Evolutionary conservation across 2,329 filamentous ascomycete genomes (phyloP), one percentile per base, ranked within the genome.

Genomic region (Grosmannia penicillata): DNA sequence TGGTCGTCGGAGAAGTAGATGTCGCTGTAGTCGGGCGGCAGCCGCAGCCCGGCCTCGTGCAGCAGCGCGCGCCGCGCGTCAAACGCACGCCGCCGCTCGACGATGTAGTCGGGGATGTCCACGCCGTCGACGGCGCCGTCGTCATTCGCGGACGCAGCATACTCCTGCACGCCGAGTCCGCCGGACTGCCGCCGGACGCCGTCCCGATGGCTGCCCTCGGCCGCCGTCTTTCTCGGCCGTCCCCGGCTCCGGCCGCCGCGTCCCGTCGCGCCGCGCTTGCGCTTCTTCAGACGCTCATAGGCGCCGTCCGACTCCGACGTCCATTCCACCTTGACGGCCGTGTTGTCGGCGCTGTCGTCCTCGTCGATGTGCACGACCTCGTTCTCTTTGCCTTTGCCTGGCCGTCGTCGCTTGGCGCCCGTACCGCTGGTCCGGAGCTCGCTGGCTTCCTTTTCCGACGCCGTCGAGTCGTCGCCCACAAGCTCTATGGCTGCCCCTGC

Each of bases 21-120:
- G 34, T 78, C 76, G 1, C 77, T 70, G 52, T 81, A 93, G 35
- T 73, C 70, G 0, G 91, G 91, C 0, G 91, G 85, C 3, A 93
- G 56, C 44, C 72, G 77, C 31, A 95, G 61, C 0, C 81, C 84
- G 6, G 71, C 72, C 39, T 80, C 72, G 41, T 75, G 72, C 33
- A 86, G 59, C 22, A 56, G 56, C 26, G 74, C 64, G 33, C 61
- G 62, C n/a, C 68, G 63, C 33, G 66, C 60, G 39, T 91, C 79
- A 50, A 93, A 87, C 18, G 66, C 59, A n/a, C 56, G 62, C 19
- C 80, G 70, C n/a, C 89, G 72, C 18, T 70, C 58, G 45, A 70
- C 66, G 22, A 94, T 54, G 52, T 93, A 89, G 17, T 79, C 73
- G 0, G 87, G 86, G 3, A 91, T 65, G 33, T 64, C 60, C 0